Base-by-base conservation (phyloP, 345 rosid species). In the Citrus australasica region DNA sequence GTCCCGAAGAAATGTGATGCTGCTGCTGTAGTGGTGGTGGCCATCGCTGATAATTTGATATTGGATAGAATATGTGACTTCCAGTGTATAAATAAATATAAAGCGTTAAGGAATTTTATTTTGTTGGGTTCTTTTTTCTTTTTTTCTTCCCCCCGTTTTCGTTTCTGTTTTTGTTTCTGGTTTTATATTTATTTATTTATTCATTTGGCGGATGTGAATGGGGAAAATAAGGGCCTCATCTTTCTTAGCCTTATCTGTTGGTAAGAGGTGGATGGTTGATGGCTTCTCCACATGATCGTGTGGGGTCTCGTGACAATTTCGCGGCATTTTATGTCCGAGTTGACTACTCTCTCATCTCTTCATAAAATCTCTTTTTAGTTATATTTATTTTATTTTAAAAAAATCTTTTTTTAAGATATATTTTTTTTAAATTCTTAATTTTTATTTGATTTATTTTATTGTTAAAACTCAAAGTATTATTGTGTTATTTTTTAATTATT, bases 1-100 rank as follows among this genome's bases (percentile, higher is more conserved):
- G 84, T 79, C 25, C 94, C 90, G 9, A 89, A 85, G 87, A 93
- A 88, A 55, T 81, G 80, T 2, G 98, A 90, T 22, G 87, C 79
- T 73, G 89, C 66, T 25, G 92, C 90, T 0, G 89, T 85, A 21
- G 88, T 70, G 48, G 87, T 73, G 81, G 89, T 65, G 69, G 87
- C 86, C 84, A 87, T 46, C 27, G 63, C 28, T 35, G 74, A 65
- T 6, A 37, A 61, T 42, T 28, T 66, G n/a, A 7, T 46, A 71
- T 17, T 10, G 56, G 59, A 40, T 24, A 24, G 28, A 24, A 37
- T 28, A 63, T 62, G 11, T 24, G 37, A 66, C 51, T 46, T 9
- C 51, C 51, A 13, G 51, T 46, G 7, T 38, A 9, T 38, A 9
- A 22, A 73, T 58, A 21, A 35, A 14, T 48, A 24, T 30, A 27